Base-by-base conservation (phyloP, 495 filamentous ascomycete species). In the Aspergillus nidulans region DNA sequence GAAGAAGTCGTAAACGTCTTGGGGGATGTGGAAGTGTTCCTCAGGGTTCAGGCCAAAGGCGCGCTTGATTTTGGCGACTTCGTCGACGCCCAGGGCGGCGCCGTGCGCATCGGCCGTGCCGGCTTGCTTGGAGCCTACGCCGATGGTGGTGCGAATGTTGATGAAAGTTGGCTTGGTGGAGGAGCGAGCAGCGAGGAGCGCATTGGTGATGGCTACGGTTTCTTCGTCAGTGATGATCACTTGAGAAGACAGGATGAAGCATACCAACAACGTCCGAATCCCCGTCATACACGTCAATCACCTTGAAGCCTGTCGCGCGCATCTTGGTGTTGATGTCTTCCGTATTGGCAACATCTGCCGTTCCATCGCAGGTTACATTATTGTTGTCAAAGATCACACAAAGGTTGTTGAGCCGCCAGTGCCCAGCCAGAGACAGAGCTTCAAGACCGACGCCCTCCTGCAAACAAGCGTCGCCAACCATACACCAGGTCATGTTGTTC, bases 371-470 rank as follows among this genome's bases (percentile, higher is more conserved):
- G 3, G 45, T 48, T 20, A 48, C 19, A 1, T 32, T 19, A 26
- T 48, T 48, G 45, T 48, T 48, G 15, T 48, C 45, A n/a, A 48
- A 48, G 45, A 48, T 48, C 7, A 48, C 45, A 20, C 45, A 48
- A 2, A 48, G 45, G 23, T 48, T 48, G 45, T 48, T 48, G n/a
- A 48, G 45, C 28, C 45, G 12, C 45, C 45, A 48, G 16, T 48
- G 45, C 1, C 45, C 45, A 34, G 45, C 45, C 12, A 48, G 26
- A 5, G 45, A 48, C n/a, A 48, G 45, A 10, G 45, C 78, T 56
- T 85, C 82, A 6, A 80, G 67, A 2, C 60, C 81, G 16, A 85
- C 79, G 25, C 81, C 82, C 55, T 85, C 82, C 61, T 79, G 75
- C 41, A 83, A 55, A 60, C 81, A 85, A 0, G 75, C 82, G 64